These are phyloP conservation scores for thale cress (Arabidopsis thaliana) DNA, from an alignment of 345 rosid genomes.

Conservation along the genomic window TAIR10.1 NC_003071.7:15871501-15872000, in stretches of 20 bases:
- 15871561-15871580: no score
- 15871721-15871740: not conserved
- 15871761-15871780: slow-evolving; percentile 30
- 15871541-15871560: no score
- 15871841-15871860: slow-evolving; percentile 34
- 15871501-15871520: no score
- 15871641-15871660: no score
- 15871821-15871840: slow-evolving; percentile 8
- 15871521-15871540: no score
- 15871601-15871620: no score
- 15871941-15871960: slow-evolving; percentile 9
- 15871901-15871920: slow-evolving; percentile 1
- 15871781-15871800: slow-evolving; percentile 22
- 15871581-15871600: no score
- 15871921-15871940: not conserved
- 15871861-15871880: not conserved
- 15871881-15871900: slow-evolving; percentile 37
- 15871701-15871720: no score
- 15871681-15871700: no score
- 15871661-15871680: no score
- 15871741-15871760: slow-evolving; percentile 2
- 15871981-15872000: not conserved
- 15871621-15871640: no score
- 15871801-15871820: not conserved
- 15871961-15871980: not conserved